Conservation (phyloP, 73 alveolate species). For the Paramecium sexaurelia region DNA sequence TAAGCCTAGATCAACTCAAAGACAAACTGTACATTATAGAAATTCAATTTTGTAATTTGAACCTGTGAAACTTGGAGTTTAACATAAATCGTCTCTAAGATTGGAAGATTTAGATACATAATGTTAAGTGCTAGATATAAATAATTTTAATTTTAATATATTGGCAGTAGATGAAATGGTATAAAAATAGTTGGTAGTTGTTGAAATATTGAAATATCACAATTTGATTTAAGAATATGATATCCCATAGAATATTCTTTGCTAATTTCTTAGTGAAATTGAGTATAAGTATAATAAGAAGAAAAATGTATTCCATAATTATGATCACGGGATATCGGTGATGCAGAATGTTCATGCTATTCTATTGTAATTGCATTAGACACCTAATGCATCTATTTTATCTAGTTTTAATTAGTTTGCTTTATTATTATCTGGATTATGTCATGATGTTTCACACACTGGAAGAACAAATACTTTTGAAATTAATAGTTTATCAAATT, state of each 20-base stretch:
- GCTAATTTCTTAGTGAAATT: slow-evolving; percentile 32
- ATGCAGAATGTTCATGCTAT: slow-evolving; percentile 60
- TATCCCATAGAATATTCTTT: slow-evolving; percentile 8
- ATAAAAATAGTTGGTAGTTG: not conserved
- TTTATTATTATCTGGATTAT: slow-evolving; percentile 72
- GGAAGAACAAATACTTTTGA: slow-evolving; percentile 81
- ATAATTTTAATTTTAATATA: not conserved
- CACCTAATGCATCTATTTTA: not conserved
- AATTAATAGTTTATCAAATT: slow-evolving; percentile 72
- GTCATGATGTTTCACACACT: slow-evolving; percentile 89
- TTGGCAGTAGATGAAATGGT: not conserved
- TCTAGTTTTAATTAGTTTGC: slow-evolving; percentile 38
- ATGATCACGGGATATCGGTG: slow-evolving; percentile 67
- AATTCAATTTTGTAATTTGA: slow-evolving; percentile 24
- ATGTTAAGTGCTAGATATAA: not conserved
- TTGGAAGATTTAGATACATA: not conserved
- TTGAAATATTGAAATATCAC: not conserved
- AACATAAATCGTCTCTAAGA: not conserved
- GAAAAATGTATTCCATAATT: slow-evolving; percentile 71
- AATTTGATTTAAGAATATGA: slow-evolving; percentile 33
- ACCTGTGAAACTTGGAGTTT: not conserved
- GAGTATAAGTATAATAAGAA: slow-evolving; percentile 52
- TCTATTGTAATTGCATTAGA: not conserved
- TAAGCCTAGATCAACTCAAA: not conserved
- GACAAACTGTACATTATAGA: not conserved